These are phyloP conservation scores for Penicillium hesseltinei DNA, from an alignment of 2,329 filamentous ascomycete genomes.

Conservation along the genomic window DNA sequence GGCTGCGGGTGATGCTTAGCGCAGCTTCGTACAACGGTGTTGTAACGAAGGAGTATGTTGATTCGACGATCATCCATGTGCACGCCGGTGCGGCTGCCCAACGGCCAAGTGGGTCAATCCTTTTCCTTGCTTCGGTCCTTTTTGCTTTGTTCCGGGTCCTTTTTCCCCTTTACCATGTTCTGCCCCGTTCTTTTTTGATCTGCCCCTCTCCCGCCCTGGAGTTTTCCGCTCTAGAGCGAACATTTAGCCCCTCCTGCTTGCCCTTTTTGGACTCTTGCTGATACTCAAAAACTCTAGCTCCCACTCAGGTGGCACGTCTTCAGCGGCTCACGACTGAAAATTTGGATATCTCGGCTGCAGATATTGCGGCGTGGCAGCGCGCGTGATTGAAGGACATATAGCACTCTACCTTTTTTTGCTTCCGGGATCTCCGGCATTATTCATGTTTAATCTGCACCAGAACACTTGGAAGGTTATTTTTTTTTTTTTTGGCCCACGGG, in stretches of 20 bases:
- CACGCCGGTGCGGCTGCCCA: slow-evolving; percentile 27
- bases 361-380: slow-evolving; percentile 33
- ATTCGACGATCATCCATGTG: slow-evolving; percentile 33
- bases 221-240: not conserved
- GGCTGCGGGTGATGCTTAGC: slow-evolving; percentile 33
- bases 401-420: not conserved
- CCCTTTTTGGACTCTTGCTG: slow-evolving; percentile 14
- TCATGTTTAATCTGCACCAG: not conserved
- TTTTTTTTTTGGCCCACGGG: not conserved
- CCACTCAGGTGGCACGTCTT: slow-evolving; percentile 25
- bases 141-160: not conserved
- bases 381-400: slow-evolving; percentile 10
- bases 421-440: not conserved
- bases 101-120: slow-evolving; percentile 29
- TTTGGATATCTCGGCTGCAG: slow-evolving; percentile 30
- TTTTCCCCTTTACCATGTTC: not conserved
- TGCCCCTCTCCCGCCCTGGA: slow-evolving; percentile 1
- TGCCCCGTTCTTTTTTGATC: not conserved
- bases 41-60: slow-evolving; percentile 30
- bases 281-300: slow-evolving; percentile 22
- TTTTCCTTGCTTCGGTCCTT: not conserved
- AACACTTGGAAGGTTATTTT: not conserved
- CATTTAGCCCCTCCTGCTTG: not conserved
- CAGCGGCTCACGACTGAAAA: slow-evolving; percentile 31
- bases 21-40: slow-evolving; percentile 30